These are phyloP conservation scores for Fagopyrum esculentum DNA, from an alignment of 148 eudicot species.

Conservation along the genomic window DNA sequence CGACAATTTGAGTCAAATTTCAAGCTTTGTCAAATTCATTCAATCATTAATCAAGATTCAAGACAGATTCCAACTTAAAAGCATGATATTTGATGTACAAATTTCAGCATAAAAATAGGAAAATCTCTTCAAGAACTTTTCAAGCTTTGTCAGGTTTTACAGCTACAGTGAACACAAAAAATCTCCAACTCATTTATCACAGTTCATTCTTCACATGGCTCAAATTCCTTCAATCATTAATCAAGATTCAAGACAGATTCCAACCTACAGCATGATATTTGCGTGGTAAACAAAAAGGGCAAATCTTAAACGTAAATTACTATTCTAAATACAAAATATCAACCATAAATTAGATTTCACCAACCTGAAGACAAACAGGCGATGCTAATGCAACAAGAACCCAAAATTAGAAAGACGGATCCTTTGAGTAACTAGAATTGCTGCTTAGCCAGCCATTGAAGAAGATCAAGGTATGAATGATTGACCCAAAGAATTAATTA, in stretches of 20 bases:
- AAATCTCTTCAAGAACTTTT: too few species aligned
- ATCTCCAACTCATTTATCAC: not conserved
- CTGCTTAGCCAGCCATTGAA: not conserved
- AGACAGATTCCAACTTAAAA: not conserved
- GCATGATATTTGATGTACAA: not conserved
- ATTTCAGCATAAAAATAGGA: not conserved
- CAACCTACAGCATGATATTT: not conserved
- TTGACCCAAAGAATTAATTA: not conserved
- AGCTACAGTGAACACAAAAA: not conserved
- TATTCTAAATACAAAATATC: not conserved
- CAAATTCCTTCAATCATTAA: too few species aligned
- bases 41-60: too few species aligned
- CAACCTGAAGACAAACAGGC: not conserved
- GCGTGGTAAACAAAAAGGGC: not conserved
- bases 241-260: not conserved
- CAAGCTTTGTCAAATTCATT: too few species aligned
- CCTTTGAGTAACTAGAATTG: not conserved
- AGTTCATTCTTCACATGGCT: too few species aligned
- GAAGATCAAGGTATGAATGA: not conserved
- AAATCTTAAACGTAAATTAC: not conserved
- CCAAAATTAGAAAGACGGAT: not conserved
- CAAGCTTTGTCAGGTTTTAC: too few species aligned
- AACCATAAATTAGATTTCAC: not conserved
- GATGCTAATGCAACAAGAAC: not conserved
- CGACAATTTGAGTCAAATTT: too few species aligned